phyloP scores from a whole-genome alignment of 352 stramenopile genomes.

The Phytophthora niederhauseri region DNA sequence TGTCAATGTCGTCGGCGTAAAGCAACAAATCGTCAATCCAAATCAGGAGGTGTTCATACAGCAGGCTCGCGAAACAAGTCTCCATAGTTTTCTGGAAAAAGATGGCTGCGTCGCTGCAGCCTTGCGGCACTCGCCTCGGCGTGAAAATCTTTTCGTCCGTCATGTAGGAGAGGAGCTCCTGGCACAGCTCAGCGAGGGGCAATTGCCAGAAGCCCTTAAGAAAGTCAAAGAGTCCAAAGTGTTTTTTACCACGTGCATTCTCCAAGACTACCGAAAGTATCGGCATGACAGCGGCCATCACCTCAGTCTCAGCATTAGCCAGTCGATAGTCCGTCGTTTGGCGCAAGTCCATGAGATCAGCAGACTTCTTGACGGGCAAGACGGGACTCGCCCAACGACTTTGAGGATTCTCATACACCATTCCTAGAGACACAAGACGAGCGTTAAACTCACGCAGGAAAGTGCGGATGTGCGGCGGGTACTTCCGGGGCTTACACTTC shows the following conservation, averaged over 20 bases:
- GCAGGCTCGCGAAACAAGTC: neutral
- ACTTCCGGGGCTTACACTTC: neutral
- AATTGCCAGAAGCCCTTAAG: conserved; percentile 18
- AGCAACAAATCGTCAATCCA: neutral
- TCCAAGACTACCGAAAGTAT: conserved; percentile 9
- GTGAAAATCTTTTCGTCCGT: conserved; percentile 34
- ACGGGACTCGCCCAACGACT: conserved; percentile 19
- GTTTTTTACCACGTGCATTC: neutral
- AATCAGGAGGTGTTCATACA: conserved; percentile 2
- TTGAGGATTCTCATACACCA: conserved; percentile 6
- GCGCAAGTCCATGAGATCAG: neutral
- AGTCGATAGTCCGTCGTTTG: conserved; percentile 10
- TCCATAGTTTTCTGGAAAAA: conserved; percentile 23
- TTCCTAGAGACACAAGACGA: neutral
- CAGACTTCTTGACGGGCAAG: conserved; percentile 14
- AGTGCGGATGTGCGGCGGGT: neutral
- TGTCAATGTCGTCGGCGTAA: neutral
- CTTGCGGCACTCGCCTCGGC: conserved; percentile 23
- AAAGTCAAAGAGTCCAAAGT: conserved; percentile 21
- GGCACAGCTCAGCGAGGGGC: conserved; percentile 4
- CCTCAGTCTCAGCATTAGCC: neutral
- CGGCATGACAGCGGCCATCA: conserved; percentile 19
- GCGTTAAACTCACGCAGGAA: neutral
- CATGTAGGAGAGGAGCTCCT: conserved; percentile 23
- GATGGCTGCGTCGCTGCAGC: conserved; percentile 9